Conservation (phyloP, 495 filamentous ascomycete species). For the Annulohypoxylon maeteangense region DNA sequence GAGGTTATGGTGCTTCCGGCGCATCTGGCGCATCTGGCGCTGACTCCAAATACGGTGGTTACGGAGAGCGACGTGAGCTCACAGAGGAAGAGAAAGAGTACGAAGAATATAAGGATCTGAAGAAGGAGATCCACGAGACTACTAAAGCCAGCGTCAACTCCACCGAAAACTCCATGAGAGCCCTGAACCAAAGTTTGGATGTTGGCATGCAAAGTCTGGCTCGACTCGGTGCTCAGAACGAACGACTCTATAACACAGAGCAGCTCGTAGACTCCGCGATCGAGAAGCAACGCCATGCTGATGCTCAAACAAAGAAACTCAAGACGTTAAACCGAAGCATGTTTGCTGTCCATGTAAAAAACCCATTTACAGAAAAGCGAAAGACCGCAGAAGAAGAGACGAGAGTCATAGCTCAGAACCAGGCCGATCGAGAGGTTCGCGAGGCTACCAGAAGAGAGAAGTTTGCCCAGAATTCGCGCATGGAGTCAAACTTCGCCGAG, state of each 20-base stretch:
- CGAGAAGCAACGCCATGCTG: slow-evolving; percentile 56
- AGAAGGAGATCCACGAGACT: slow-evolving; percentile 77
- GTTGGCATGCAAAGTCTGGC: slow-evolving; percentile 75
- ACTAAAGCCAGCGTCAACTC: slow-evolving; percentile 73
- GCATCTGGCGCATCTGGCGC: slow-evolving; percentile 49
- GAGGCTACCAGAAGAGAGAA: slow-evolving; percentile 77
- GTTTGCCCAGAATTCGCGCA: slow-evolving; percentile 63
- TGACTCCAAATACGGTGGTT: slow-evolving; percentile 64
- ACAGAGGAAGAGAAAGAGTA: slow-evolving; percentile 77
- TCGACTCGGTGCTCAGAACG: slow-evolving; percentile 77
- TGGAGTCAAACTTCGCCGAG: slow-evolving; percentile 37
- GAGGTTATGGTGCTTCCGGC: slow-evolving; percentile 16
- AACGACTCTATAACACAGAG: slow-evolving; percentile 81
- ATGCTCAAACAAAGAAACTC: slow-evolving; percentile 78
- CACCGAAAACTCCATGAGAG: slow-evolving; percentile 73
- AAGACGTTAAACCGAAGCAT: slow-evolving; percentile 80
- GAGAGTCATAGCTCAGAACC: slow-evolving; percentile 69
- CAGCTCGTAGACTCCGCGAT: slow-evolving; percentile 75
- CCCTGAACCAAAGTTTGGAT: slow-evolving; percentile 75
- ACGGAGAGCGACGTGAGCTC: slow-evolving; percentile 74
- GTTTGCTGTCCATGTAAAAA: slow-evolving; percentile 81
- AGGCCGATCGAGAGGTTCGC: slow-evolving; percentile 71
- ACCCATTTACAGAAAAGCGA: slow-evolving; percentile 73
- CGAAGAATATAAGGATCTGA: slow-evolving; percentile 69
- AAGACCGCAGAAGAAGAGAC: slow-evolving; percentile 69